Base-by-base conservation (phyloP, 768 basidiomycete species). In the Calocera viscosa region DNA sequence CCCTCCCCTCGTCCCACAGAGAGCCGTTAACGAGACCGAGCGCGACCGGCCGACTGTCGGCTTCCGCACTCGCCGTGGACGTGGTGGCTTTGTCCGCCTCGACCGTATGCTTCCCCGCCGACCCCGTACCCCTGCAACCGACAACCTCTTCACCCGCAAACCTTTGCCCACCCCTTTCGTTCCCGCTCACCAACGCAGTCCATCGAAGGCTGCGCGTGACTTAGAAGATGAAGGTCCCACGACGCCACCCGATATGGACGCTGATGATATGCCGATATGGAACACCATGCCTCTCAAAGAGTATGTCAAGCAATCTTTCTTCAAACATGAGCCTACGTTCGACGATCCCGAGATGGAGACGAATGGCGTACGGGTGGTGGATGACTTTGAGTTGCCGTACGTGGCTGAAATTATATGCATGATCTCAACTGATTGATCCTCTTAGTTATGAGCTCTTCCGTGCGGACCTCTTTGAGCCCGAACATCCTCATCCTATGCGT, bases 1-100 rank as follows among this genome's bases (percentile, higher is more conserved):
- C 30, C 53, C 53, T 10, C 26, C 53, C 10, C 53, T 30, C 30
- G 14, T 30, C 26, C 14, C 26, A 5, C 53, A 60, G 53, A 60
- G 30, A 60, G 26, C 26, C 19, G 53, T 32, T 26, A 60, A 60
- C 53, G 53, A 60, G 30, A 28, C 53, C 14, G 53, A 60, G 53
- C 53, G 53, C 53, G 53, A 60, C 2, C 53, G 53, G 30, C 53
- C 53, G 7, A 60, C 26, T 30, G 53, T 60, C 16, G 53, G 53
- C 53, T 60, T 60, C 22, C 53, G 53, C 30, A 60, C 53, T 28
- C 53, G 53, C 30, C 53, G 53, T 60, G 53, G 53, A 60, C 53
- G 53, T 30, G 53, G 53, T 32, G 53, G 53, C 53, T 60, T 60
- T 19, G 53, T 60, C 19, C 53, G 53, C 16, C 53, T 60, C 53